Evolutionary conservation across 2,329 filamentous ascomycete genomes (phyloP), one percentile per base, ranked within the genome.

Genomic region (Colletotrichum sp.): DNA sequence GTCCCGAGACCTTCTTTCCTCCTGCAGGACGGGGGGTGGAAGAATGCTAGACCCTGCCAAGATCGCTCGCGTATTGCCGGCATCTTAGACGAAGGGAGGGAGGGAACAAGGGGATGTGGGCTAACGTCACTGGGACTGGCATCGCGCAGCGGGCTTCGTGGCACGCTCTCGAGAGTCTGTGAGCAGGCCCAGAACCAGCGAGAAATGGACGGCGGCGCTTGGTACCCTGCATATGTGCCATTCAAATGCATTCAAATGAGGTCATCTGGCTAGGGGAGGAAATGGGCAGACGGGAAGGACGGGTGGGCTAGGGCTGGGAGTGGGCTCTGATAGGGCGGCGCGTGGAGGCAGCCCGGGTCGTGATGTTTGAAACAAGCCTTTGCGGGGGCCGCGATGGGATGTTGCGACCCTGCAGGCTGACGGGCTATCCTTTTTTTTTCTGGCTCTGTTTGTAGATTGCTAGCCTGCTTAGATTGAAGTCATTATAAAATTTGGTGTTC

Each of bases 321-420:
- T 24, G 26, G 26, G 36, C 15, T 69, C 30, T 69, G 55, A 66
- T 72, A 77, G 59, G 75, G 44, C 72, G 55, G 39, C 36, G 68
- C 26, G 28, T 64, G 7, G n/a, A 32, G 30, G 24, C 32, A 52
- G 15, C 59, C 62, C 13, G n/a, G 60, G 60, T 30, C 15, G 26
- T 62, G 60, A 67, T 39, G 73, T 77, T 60, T 74, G 69, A 77
- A 77, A 77, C 73, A 77, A 69, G 73, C 65, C 65, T 77, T 63
- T 71, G 34, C 36, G 60, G 71, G 68, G 36, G 44, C 65, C 30
- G 49, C n/a, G 36, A 69, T 74, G 26, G 68, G 39, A 30, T 34
- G 36, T 62, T 69, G 55, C 57, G 28, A 32, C 26, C 39, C 57
- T 69, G 39, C 55, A 32, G 59, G 12, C 65, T 66, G 57, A 44